Evolutionary conservation across 495 filamentous ascomycete genomes (phyloP).

Genomic region (Podospora tetraspora): DNA sequence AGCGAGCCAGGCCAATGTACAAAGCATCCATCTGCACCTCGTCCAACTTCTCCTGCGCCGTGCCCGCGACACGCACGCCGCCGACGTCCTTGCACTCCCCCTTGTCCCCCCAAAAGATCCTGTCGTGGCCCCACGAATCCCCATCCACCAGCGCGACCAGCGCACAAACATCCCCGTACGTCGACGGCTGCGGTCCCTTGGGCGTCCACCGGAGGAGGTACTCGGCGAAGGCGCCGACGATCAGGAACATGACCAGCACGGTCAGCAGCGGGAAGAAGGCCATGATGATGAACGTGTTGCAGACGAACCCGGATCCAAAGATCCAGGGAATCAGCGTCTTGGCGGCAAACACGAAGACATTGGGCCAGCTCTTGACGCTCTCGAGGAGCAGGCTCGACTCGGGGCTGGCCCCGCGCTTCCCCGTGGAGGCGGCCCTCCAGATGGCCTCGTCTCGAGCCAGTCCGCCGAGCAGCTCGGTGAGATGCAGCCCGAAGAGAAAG

Average conservation of each 20-base stretch:
- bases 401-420: not conserved
- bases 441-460: conserved; percentile 1
- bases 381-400: not conserved
- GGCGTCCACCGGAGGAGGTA: not conserved
- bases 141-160: conserved; percentile 7
- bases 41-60: conserved; percentile 3
- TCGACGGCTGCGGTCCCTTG: conserved; percentile 1
- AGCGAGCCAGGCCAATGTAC: not conserved
- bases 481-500: conserved; percentile 2
- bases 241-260: not conserved
- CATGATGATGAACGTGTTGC: not conserved
- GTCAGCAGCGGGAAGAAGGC: not conserved
- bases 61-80: not conserved
- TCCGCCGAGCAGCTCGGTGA: not conserved
- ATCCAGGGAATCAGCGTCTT: conserved; percentile 8
- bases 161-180: conserved; percentile 4
- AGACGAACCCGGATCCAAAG: conserved; percentile 1
- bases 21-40: not conserved
- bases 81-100: not conserved
- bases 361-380: not conserved
- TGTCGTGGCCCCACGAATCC: conserved; percentile 1
- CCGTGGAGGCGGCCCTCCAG: conserved; percentile 1
- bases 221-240: not conserved
- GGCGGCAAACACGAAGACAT: not conserved
- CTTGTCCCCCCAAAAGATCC: conserved; percentile 11